Conservation (phyloP, 495 filamentous ascomycete species). For the Cenococcum geophilum region DNA sequence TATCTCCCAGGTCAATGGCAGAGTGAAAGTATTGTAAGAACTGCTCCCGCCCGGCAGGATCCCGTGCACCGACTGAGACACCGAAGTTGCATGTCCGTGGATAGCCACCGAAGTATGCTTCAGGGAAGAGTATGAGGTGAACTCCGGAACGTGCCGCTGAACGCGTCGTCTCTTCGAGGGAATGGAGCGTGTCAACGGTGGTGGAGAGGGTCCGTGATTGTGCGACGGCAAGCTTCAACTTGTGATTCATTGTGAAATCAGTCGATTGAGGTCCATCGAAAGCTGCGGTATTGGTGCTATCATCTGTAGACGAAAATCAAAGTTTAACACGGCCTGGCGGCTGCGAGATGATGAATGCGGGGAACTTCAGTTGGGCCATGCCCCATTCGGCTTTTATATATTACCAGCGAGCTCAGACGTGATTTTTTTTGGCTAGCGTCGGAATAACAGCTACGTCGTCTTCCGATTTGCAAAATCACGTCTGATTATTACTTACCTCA, state of each 20-base stretch:
- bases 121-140: slow-evolving; percentile 81
- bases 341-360: too few relatives aligned
- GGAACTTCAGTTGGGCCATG: too few relatives aligned
- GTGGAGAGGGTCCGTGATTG: slow-evolving; percentile 68
- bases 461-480: too few relatives aligned
- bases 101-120: slow-evolving; percentile 91
- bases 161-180: slow-evolving; percentile 52
- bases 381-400: too few relatives aligned
- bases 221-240: slow-evolving; percentile 66
- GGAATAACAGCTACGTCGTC: too few relatives aligned
- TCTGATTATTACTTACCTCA: too few relatives aligned
- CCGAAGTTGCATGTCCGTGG: slow-evolving; percentile 80
- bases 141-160: slow-evolving; percentile 50
- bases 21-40: slow-evolving; percentile 73
- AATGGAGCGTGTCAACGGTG: slow-evolving; percentile 57
- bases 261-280: background rate
- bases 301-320: background rate
- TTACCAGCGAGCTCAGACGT: too few relatives aligned
- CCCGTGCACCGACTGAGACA: slow-evolving; percentile 61
- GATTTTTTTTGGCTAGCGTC: too few relatives aligned
- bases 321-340: background rate
- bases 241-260: slow-evolving; percentile 35
- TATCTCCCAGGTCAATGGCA: slow-evolving; percentile 83
- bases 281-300: background rate
- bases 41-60: slow-evolving; percentile 67